Conservation (phyloP, 176 grass and related monocot genomes). For the Triticum monococcum region DNA sequence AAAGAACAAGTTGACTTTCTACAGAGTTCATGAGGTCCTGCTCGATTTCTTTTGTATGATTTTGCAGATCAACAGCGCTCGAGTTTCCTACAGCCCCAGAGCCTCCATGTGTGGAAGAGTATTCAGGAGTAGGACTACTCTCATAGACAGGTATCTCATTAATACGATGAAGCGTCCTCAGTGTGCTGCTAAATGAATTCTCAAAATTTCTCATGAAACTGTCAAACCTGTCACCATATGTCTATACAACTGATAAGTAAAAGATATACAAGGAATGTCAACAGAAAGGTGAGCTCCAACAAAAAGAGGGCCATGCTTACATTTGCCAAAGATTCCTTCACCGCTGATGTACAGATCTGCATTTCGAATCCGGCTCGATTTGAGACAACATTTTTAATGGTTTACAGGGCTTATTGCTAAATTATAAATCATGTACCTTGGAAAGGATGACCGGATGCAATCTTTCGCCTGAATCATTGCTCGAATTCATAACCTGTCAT, state of each 20-base stretch:
- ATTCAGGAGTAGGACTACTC: conserved; percentile 29
- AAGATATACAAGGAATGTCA: background rate
- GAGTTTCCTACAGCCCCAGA: conserved; percentile 32
- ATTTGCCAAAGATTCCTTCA: conserved; percentile 87
- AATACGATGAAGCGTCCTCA: conserved; percentile 77
- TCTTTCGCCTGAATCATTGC: conserved; percentile 43
- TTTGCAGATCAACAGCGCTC: conserved; percentile 17
- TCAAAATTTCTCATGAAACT: conserved; percentile 85
- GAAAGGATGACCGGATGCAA: conserved; percentile 51
- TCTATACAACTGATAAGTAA: conserved; percentile 45
- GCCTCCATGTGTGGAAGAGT: conserved; percentile 27
- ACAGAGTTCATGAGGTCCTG: conserved; percentile 22
- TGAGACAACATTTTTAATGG: background rate
- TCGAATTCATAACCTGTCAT: conserved; percentile 57
- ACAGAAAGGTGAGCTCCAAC: background rate
- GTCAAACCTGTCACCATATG: conserved; percentile 80
- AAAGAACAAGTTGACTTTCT: conserved; percentile 47
- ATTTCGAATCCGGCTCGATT: background rate
- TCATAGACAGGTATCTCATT: conserved; percentile 48
- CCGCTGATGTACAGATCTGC: conserved; percentile 88
- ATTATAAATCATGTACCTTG: conserved; percentile 42
- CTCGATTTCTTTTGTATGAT: background rate
- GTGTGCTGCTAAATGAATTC: conserved; percentile 94
- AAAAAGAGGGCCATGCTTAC: conserved; percentile 46
- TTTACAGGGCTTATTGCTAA: conserved; percentile 2